These are phyloP conservation scores for Dunaliella primolecta DNA, from an alignment of 139 green algal species.

Conservation along the genomic window DNA sequence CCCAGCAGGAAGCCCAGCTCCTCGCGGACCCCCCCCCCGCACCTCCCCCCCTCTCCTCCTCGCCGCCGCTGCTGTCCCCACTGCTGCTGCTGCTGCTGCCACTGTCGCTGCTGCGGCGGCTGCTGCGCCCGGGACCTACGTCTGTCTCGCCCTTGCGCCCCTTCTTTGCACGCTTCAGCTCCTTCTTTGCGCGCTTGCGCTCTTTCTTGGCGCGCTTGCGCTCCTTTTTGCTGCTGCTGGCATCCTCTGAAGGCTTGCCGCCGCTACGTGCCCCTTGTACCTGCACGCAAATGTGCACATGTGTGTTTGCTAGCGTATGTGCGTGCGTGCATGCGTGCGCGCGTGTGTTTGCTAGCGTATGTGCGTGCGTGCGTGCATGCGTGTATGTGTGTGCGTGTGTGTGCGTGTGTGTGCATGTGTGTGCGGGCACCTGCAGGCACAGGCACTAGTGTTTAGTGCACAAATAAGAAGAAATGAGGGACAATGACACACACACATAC, in stretches of 20 bases:
- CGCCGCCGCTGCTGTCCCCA: neutral
- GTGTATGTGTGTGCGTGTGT: too few species aligned
- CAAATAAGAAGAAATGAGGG: too few species aligned
- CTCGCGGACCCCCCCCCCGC: too few species aligned
- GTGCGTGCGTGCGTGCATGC: too few species aligned
- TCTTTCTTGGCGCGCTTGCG: constrained; percentile 57
- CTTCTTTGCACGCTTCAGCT: constrained; percentile 52
- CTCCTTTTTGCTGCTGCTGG: constrained; percentile 35
- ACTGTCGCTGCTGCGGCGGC: constrained; percentile 9
- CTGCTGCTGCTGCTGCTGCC: constrained; percentile 13
- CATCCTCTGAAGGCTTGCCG: neutral
- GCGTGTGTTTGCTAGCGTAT: too few species aligned
- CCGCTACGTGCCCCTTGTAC: neutral
- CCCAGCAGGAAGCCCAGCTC: too few species aligned
- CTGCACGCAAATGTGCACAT: neutral
- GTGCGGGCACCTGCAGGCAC: too few species aligned
- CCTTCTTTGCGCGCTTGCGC: constrained; percentile 58
- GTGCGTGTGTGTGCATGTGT: too few species aligned
- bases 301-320: too few species aligned
- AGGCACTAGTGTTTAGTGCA: too few species aligned
- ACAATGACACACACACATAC: too few species aligned
- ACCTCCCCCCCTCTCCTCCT: neutral
- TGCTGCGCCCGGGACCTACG: constrained; percentile 8
- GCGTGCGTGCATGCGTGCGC: too few species aligned
- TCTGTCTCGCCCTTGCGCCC: constrained; percentile 6